Percentiles rank a stretch among this genome's conserved stretches.
These are phyloP conservation scores for Syzygium aqueum DNA, from an alignment of 345 rosid species.

Conservation along the genomic window DNA sequence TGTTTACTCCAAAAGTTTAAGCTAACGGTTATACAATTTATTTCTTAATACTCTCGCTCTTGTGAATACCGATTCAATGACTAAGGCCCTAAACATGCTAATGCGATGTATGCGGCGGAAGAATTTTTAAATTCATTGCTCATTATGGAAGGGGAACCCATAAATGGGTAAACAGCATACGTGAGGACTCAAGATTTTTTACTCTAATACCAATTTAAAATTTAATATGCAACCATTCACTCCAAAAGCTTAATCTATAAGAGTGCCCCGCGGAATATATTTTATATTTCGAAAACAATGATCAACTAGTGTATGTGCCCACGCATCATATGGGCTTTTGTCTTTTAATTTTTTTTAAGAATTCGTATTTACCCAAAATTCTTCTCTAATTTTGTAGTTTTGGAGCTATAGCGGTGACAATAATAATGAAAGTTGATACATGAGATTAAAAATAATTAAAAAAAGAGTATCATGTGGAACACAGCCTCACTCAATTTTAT, in stretches of 20 bases:
- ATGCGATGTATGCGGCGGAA: not conserved
- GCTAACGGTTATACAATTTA: too few relatives aligned
- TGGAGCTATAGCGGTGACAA: not conserved
- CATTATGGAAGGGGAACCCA: not conserved
- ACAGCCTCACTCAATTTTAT: not conserved
- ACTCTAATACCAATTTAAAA: not conserved
- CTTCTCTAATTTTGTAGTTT: not conserved
- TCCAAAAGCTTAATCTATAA: too few relatives aligned
- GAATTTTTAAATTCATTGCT: not conserved
- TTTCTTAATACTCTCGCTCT: not conserved
- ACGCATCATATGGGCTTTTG: not conserved
- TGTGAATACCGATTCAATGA: not conserved
- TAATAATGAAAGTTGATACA: not conserved
- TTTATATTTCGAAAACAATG: not conserved
- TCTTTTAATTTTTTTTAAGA: not conserved
- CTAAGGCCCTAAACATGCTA: not conserved
- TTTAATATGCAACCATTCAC: rapidly evolving
- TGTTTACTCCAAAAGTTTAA: not conserved
- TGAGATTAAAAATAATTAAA: not conserved
- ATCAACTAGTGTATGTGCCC: not conserved
- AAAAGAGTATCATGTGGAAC: not conserved
- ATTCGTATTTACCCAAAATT: not conserved
- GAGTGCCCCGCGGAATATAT: not conserved
- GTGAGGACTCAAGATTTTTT: not conserved
- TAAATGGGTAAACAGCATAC: not conserved